Base-by-base conservation (phyloP, 2,329 filamentous ascomycete genomes). In the Colletotrichum scovillei region DNA sequence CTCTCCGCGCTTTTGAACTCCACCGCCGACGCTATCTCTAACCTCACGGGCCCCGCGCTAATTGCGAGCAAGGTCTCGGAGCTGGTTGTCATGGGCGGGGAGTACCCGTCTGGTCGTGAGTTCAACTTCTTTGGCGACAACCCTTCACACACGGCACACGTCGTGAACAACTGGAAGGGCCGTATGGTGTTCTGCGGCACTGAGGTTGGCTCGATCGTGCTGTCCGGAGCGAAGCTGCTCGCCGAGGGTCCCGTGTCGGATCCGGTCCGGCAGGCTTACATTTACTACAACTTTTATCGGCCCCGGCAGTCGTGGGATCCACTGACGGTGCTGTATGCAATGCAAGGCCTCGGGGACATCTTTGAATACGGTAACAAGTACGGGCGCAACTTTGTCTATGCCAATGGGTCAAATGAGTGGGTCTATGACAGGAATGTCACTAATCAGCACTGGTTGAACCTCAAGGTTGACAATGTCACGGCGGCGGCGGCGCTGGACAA, bases 61-160 rank as follows among this genome's bases (percentile, higher is more conserved):
- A 74, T 89, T 26, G 73, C 79, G 1, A 67, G 74, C 11, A 89
- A 89, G 75, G 86, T 89, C 2, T 76, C 78, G 1, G 84, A 89
- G 76, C 80, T 89, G 1, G 85, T 89, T 2, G 76, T 89, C 6
- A 89, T 89, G 87, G 88, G 88, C 28, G 88, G 88, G 14, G 78
- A 70, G 7, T 89, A 88, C 68, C 86, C 87, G 0, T 81, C 81
- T 0, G 87, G 86, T 9, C 78, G 80, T 67, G 84, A 87, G 67
- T 89, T 81, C 77, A 89, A 90, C 76, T 89, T 89, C 74, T 85
- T 78, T 35, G 84, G 84, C 28, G 77, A 78, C 56, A 82, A 86
- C 69, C 78, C 84, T 0, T 69, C 71, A 0, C 76, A 77, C 4
- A 81, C 87, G 0, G 81, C 81, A 2, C 83, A 85, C 58, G 87